Conservation (phyloP, 2,329 filamentous ascomycete genomes). For the Ceratocystis smalleyi region DNA sequence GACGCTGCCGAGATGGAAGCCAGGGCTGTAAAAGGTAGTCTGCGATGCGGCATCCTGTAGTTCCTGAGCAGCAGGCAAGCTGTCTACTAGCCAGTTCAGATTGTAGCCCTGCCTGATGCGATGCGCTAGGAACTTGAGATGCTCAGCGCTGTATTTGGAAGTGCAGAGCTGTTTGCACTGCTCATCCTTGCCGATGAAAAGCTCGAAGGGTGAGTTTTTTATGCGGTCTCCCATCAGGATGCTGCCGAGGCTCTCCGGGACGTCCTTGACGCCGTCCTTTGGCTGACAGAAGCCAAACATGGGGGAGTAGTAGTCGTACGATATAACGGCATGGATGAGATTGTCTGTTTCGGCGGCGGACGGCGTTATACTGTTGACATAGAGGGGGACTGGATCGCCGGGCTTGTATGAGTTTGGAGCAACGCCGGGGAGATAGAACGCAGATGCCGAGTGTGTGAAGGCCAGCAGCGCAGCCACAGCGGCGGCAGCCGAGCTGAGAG, state of each 20-base stretch:
- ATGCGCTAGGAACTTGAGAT: constrained; percentile 65
- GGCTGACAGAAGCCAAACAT: constrained; percentile 81
- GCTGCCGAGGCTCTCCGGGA: constrained; percentile 68
- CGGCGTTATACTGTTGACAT: constrained; percentile 85
- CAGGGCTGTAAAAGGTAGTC: constrained; percentile 75
- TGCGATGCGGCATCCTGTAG: constrained; percentile 61
- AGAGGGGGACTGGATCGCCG: constrained; percentile 66
- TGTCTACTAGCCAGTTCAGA: constrained; percentile 90
- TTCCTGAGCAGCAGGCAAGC: constrained; percentile 75
- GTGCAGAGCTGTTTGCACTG: constrained; percentile 70
- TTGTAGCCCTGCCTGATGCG: constrained; percentile 77
- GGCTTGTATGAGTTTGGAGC: constrained; percentile 81
- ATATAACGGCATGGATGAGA: constrained; percentile 78
- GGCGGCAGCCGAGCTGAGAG: constrained; percentile 21
- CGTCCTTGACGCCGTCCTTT: constrained; percentile 56
- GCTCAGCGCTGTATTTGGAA: constrained; percentile 45
- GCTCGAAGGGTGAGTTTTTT: constrained; percentile 84
- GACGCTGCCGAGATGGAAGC: constrained; percentile 60
- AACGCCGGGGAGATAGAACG: constrained; percentile 93
- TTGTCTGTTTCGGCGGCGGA: constrained; percentile 61
- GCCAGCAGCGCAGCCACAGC: constrained; percentile 36
- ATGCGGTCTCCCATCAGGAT: constrained; percentile 96
- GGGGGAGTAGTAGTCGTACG: constrained; percentile 89
- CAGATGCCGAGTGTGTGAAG: constrained; percentile 41
- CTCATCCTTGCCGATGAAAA: constrained; percentile 76